Base-by-base conservation (phyloP, 2,329 filamentous ascomycete species). In the Penicillium sp. region DNA sequence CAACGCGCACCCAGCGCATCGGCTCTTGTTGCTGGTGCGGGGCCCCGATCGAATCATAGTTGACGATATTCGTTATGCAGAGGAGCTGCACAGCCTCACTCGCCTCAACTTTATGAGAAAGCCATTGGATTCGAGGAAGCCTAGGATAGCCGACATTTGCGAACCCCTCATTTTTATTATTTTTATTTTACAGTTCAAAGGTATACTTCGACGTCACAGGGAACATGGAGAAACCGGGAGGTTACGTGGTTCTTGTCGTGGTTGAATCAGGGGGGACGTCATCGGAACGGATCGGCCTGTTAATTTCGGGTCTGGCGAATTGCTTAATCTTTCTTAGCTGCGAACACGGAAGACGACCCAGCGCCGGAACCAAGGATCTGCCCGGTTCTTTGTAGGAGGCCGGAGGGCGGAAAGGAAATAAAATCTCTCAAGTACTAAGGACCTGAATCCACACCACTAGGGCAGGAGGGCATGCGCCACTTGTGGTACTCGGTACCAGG, bases 11-110 rank as follows among this genome's bases (percentile, higher is more conserved):
- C 58, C 60, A 67, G 63, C 47, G 48, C 57, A 59, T 64, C 56
- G 55, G 62, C 55, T 61, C 60, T 52, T 53, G 52, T 41, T 58
- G 46, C 60, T 65, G 62, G 55, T 65, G 68, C 61, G 65, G 67
- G 65, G 63, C 50, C 56, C 19, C 53, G 51, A 48, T 67, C 63
- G 61, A 66, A 66, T 68, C 64, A 68, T 13, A 19, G 44, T 31
- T 37, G 19, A 8, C 33, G 22, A 11, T 11, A 35, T 52, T 27
- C 22, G 48, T 29, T 47, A 48, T 60, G 57, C 48, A 55, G 60
- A 56, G 47, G 55, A 52, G 48, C 21, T 65, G 69, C 69, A 71
- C 69, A 71, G 69, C 69, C 69, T 71, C 69, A 68, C 48, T 62
- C 41, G 50, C 41, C 50, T 53, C 41, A 46, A 46, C 27, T 22